Conservation (phyloP, 768 basidiomycete genomes). For the Tulasnella sp. region DNA sequence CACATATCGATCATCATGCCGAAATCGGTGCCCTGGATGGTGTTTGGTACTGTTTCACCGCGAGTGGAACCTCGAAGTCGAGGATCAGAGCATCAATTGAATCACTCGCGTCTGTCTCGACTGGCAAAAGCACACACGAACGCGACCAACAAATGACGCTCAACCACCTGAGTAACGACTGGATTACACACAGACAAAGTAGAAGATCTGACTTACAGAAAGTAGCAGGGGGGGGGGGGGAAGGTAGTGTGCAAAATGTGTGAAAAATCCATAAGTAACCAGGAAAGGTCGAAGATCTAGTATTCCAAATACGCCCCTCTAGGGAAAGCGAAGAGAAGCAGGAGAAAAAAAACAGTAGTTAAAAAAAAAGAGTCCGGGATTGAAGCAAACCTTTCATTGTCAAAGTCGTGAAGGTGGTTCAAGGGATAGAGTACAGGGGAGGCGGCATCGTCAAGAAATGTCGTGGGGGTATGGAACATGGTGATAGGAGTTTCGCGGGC, state of each 20-base stretch:
- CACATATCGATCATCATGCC: neutral
- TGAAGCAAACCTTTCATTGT: neutral
- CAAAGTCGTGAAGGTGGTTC: neutral
- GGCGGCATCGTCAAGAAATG: neutral
- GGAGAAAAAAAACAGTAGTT: neutral
- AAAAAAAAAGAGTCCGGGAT: neutral
- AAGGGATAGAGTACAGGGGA: neutral
- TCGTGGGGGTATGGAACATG: neutral
- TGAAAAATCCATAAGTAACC: neutral
- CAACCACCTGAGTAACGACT: neutral
- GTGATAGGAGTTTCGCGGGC: neutral
- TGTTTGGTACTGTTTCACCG: neutral
- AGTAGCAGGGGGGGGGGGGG: neutral
- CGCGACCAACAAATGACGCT: too few species aligned
- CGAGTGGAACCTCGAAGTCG: too few species aligned
- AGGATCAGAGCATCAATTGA: too few species aligned
- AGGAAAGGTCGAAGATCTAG: neutral
- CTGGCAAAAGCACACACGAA: neutral
- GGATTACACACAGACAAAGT: conserved; percentile 8
- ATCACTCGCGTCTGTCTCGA: neutral
- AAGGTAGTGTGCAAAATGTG: neutral
- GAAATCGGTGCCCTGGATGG: too few species aligned
- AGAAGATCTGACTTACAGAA: neutral
- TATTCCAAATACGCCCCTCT: neutral
- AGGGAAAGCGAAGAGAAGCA: neutral